Evolutionary conservation across 208 protist genomes (phyloP).

Genomic region (Acanthamoeba royreba): DNA sequence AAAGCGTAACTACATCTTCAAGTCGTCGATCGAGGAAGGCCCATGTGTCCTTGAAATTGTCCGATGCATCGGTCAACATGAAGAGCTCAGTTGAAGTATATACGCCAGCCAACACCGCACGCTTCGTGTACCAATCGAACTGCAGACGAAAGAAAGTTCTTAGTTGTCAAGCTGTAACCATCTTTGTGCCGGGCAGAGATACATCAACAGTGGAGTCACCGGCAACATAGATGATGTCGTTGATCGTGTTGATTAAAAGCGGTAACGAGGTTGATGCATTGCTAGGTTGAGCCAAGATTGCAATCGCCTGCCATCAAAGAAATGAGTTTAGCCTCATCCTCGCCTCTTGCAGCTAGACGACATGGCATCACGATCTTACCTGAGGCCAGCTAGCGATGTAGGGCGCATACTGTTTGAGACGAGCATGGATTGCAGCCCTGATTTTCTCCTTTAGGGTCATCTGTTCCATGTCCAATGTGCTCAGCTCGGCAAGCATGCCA

Average conservation of each 20-base stretch:
- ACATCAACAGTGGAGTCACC: background rate
- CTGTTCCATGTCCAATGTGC: background rate
- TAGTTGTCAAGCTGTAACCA: background rate
- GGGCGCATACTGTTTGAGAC: background rate
- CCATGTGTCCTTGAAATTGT: background rate
- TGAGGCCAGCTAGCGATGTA: background rate
- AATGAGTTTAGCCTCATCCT: background rate
- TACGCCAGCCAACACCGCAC: background rate
- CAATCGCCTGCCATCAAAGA: background rate
- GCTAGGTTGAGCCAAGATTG: background rate
- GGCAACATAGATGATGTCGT: background rate
- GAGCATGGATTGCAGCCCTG: background rate
- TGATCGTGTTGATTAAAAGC: background rate
- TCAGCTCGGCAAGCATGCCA: background rate
- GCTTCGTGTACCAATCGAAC: constrained; percentile 28
- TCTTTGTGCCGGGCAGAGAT: background rate
- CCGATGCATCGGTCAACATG: constrained; percentile 3
- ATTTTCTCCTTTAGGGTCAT: constrained; percentile 18
- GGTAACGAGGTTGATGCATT: background rate
- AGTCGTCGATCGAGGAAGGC: background rate
- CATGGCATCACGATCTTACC: background rate
- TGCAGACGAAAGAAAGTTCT: background rate
- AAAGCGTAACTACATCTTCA: background rate
- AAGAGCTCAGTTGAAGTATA: constrained; percentile 15
- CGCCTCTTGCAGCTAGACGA: too few relatives aligned